phyloP scores from a whole-genome alignment of 2,329 filamentous ascomycete species.

The Colletotrichum orbiculare region DNA sequence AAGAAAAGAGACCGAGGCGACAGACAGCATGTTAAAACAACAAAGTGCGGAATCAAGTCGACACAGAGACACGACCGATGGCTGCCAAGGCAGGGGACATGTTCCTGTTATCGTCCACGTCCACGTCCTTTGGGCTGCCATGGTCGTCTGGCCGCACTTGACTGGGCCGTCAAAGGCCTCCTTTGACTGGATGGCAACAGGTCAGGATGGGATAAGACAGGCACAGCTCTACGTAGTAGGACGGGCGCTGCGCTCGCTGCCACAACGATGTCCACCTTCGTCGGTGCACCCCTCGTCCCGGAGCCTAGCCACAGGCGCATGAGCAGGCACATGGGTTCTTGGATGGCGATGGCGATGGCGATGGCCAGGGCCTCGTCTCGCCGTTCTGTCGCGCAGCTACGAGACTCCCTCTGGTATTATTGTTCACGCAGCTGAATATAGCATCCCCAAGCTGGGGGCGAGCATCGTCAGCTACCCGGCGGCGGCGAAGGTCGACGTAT shows the following conservation, averaged over 20 bases:
- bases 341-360: too few species aligned
- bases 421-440: constrained; percentile 35
- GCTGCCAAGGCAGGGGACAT: constrained; percentile 32
- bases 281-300: constrained; percentile 29
- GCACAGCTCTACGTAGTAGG: constrained; percentile 20
- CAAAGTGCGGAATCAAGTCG: constrained; percentile 32
- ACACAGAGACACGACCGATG: constrained; percentile 19
- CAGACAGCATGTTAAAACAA: constrained; percentile 32
- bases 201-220: constrained; percentile 23
- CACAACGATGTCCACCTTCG: constrained; percentile 28
- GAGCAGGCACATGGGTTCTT: constrained; percentile 18
- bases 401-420: constrained; percentile 10
- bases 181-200: constrained; percentile 30
- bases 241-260: constrained; percentile 5
- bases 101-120: constrained; percentile 31
- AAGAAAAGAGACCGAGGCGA: constrained; percentile 16
- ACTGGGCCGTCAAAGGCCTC: constrained; percentile 9
- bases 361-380: background rate
- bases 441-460: constrained; percentile 14
- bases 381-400: constrained; percentile 2
- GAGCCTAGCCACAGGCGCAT: constrained; percentile 19
- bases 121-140: constrained; percentile 23
- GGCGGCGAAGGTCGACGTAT: background rate
- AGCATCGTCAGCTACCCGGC: constrained; percentile 3
- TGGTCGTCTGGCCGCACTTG: constrained; percentile 14